Conservation (phyloP, 1,284 basidiomycete genomes). For the Trametes sp. region DNA sequence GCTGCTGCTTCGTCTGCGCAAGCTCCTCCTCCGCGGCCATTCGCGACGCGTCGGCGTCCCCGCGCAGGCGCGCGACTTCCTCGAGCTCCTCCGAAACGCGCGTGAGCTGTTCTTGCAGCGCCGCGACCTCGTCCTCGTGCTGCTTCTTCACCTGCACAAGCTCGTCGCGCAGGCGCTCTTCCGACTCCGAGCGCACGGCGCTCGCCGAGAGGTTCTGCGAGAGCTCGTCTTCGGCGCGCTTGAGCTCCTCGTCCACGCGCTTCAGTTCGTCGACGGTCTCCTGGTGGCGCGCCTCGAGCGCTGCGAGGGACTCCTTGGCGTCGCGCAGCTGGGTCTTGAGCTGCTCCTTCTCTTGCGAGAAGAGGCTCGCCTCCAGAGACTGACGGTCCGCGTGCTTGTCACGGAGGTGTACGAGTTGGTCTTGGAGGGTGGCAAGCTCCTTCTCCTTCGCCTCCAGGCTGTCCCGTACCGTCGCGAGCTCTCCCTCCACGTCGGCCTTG, state of each 20-base stretch:
- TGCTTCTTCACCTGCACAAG: slow-evolving; percentile 47
- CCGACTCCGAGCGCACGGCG: slow-evolving; percentile 27
- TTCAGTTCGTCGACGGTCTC: slow-evolving; percentile 37
- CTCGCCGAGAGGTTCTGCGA: slow-evolving; percentile 27
- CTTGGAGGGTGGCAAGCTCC: slow-evolving; percentile 40
- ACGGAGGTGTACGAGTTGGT: slow-evolving; percentile 33
- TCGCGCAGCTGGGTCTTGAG: slow-evolving; percentile 41
- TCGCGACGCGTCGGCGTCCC: slow-evolving; percentile 34
- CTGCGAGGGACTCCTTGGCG: slow-evolving; percentile 33
- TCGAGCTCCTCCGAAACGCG: slow-evolving; percentile 45
- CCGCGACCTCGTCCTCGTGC: slow-evolving; percentile 49
- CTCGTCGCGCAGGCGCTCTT: slow-evolving; percentile 33
- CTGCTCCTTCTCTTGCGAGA: slow-evolving; percentile 31
- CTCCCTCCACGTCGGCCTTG: slow-evolving; percentile 24
- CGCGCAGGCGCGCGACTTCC: slow-evolving; percentile 41
- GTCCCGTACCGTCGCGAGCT: slow-evolving; percentile 30
- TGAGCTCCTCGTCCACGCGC: slow-evolving; percentile 35
- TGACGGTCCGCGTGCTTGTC: slow-evolving; percentile 29
- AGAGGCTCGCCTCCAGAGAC: slow-evolving; percentile 24
- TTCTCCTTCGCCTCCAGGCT: slow-evolving; percentile 38
- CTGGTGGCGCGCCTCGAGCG: slow-evolving; percentile 30
- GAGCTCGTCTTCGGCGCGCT: slow-evolving; percentile 35
- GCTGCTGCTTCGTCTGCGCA: slow-evolving; percentile 28
- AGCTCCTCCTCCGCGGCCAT: slow-evolving; percentile 34
- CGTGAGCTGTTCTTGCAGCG: slow-evolving; percentile 47